Percentiles rank a stretch among this genome's conserved stretches.
Evolutionary conservation across 257 asterid genomes (phyloP).

Genomic region (Fraxinus cuspidata): DNA sequence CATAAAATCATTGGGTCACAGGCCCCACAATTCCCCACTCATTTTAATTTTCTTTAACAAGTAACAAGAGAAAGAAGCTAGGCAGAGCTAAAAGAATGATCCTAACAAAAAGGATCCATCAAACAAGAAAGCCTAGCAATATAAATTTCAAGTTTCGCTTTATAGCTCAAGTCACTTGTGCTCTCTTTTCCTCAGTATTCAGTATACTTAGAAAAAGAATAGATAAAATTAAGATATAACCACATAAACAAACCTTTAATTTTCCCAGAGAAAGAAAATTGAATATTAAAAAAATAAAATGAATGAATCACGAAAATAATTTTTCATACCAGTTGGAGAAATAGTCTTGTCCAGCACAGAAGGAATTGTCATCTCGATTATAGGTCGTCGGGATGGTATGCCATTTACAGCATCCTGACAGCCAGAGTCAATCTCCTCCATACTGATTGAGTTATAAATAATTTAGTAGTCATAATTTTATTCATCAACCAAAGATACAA

Average conservation of each 20-base stretch:
- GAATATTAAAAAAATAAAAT: not conserved
- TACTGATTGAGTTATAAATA: conserved; percentile 42
- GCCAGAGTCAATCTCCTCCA: conserved; percentile 82
- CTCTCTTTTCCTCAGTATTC: not conserved
- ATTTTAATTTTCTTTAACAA: not conserved
- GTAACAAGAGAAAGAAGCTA: conserved; percentile 6
- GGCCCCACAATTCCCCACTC: not conserved
- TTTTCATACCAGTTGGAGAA: conserved; percentile 73
- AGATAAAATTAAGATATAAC: conserved; percentile 5
- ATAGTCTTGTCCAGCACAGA: conserved; percentile 84
- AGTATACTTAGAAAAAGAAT: not conserved
- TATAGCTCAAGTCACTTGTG: not conserved
- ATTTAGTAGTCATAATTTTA: conserved; percentile 14
- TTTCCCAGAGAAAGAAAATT: conserved; percentile 7
- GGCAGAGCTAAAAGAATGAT: not conserved
- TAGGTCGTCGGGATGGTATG: conserved; percentile 77
- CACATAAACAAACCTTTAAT: not conserved
- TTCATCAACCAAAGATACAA: conserved; percentile 23
- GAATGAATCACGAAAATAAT: conserved; percentile 14
- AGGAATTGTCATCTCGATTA: conserved; percentile 98
- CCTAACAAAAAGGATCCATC: not conserved
- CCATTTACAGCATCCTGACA: conserved; percentile 76
- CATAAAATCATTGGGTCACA: not conserved
- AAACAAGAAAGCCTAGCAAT: not conserved
- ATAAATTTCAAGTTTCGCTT: not conserved